Evolutionary conservation across 495 filamentous ascomycete species (phyloP).

Genomic region (Talaromyces stipitatus): DNA sequence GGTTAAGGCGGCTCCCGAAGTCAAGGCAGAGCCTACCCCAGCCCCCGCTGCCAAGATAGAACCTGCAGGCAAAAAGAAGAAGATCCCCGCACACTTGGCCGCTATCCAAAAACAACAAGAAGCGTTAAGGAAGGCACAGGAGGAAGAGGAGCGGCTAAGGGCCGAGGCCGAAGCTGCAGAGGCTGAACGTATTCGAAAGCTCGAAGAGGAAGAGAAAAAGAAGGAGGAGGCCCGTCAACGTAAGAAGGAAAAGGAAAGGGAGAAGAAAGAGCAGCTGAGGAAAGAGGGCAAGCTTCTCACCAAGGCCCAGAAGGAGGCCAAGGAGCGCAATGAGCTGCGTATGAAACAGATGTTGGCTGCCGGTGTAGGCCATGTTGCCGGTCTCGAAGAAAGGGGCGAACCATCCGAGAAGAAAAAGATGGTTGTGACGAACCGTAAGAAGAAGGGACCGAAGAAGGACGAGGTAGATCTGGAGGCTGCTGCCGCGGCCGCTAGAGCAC

Average conservation of each 20-base stretch:
- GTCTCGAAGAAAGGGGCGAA: slow-evolving; percentile 48
- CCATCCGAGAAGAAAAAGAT: slow-evolving; percentile 61
- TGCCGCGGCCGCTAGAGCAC: slow-evolving; percentile 51
- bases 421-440: slow-evolving; percentile 65
- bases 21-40: slow-evolving; percentile 26
- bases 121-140: slow-evolving; percentile 60
- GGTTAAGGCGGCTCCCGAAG: slow-evolving; percentile 29
- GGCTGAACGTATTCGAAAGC: slow-evolving; percentile 59
- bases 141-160: slow-evolving; percentile 60
- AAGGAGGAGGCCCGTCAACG: slow-evolving; percentile 65
- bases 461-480: slow-evolving; percentile 65
- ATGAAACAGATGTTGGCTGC: slow-evolving; percentile 91
- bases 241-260: slow-evolving; percentile 93
- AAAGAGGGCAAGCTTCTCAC: slow-evolving; percentile 92
- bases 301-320: slow-evolving; percentile 85
- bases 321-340: slow-evolving; percentile 74
- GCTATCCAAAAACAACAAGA: slow-evolving; percentile 93
- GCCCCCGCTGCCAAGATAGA: slow-evolving; percentile 38
- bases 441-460: slow-evolving; percentile 64
- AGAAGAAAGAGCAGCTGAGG: slow-evolving; percentile 91
- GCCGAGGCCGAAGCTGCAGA: slow-evolving; percentile 68
- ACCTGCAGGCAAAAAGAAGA: slow-evolving; percentile 79
- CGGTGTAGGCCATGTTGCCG: slow-evolving; percentile 69
- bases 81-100: slow-evolving; percentile 70
- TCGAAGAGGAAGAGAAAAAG: slow-evolving; percentile 67